A percentile compares a stretch with the other conserved stretches of the same genome.
These are phyloP conservation scores for Lactarius hengduanensis DNA, from an alignment of 768 basidiomycete species.

Conservation along the genomic window DNA sequence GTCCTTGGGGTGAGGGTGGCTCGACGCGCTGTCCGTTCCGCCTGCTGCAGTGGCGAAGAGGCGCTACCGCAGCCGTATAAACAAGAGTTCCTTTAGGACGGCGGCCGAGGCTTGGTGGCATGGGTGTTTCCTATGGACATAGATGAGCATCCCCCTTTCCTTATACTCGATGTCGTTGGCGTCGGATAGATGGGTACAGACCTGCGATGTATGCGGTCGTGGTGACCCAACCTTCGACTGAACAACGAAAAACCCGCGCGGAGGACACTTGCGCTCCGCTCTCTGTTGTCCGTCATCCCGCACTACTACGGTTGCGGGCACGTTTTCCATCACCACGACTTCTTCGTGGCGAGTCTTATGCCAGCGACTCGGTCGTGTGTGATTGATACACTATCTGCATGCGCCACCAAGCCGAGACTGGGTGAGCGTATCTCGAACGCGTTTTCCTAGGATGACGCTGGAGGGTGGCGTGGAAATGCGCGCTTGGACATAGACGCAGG, in stretches of 20 bases:
- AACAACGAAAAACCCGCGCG: constrained; percentile 63
- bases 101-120: too few species aligned
- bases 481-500: constrained; percentile 14
- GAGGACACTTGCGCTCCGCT: constrained; percentile 60
- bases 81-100: too few species aligned
- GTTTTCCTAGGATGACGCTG: not conserved
- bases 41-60: not conserved
- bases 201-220: not conserved
- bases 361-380: too few species aligned
- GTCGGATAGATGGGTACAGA: not conserved
- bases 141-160: too few species aligned
- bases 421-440: not conserved
- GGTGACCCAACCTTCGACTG: constrained; percentile 24
- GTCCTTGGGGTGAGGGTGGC: not conserved
- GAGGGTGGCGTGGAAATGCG: not conserved
- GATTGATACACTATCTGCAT: too few species aligned
- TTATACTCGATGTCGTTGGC: not conserved
- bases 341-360: constrained; percentile 75
- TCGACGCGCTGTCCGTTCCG: not conserved
- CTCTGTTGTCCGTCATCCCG: constrained; percentile 65
- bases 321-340: constrained; percentile 87
- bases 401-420: not conserved
- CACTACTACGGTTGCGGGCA: constrained; percentile 56
- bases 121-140: too few species aligned
- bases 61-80: not conserved